Conservation (phyloP, 306 rosid genomes). For the Ormosia emarginata region DNA sequence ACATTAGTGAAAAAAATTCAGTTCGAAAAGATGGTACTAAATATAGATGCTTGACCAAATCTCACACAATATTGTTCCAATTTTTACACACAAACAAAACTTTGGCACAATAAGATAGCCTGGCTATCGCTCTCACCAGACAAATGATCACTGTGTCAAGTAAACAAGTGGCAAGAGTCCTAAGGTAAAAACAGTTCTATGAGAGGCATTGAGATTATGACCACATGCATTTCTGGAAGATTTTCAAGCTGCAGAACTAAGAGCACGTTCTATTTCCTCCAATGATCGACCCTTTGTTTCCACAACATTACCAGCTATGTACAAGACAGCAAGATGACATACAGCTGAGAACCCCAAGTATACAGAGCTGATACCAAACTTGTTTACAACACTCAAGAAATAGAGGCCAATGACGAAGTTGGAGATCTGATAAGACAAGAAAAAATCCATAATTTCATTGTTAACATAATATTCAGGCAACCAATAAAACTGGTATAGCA, state of each 20-base stretch:
- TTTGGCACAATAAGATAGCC: conserved; percentile 8
- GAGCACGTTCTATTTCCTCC: conserved; percentile 91
- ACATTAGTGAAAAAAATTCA: not conserved
- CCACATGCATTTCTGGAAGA: conserved; percentile 5
- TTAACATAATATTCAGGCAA: not conserved
- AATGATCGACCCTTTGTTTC: conserved; percentile 94
- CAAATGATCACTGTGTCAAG: not conserved
- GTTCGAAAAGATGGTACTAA: not conserved
- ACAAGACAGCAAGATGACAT: conserved; percentile 83
- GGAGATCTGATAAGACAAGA: conserved; percentile 58
- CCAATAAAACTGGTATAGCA: not conserved
- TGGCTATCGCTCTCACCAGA: not conserved
- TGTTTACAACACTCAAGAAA: conserved; percentile 91
- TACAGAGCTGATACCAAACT: conserved; percentile 84
- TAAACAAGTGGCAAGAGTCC: not conserved
- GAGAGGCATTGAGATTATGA: conserved; percentile 13
- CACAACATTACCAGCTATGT: conserved; percentile 78
- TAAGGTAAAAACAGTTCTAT: not conserved
- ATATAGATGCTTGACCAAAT: conserved; percentile 16
- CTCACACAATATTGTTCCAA: not conserved
- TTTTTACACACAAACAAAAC: conserved; percentile 12
- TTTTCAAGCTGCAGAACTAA: conserved; percentile 53
- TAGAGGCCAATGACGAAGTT: conserved; percentile 90
- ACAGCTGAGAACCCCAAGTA: conserved; percentile 75
- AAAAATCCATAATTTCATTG: not conserved